Base-by-base conservation (phyloP, 352 stramenopile species). In the Phytophthora capsici region DNA sequence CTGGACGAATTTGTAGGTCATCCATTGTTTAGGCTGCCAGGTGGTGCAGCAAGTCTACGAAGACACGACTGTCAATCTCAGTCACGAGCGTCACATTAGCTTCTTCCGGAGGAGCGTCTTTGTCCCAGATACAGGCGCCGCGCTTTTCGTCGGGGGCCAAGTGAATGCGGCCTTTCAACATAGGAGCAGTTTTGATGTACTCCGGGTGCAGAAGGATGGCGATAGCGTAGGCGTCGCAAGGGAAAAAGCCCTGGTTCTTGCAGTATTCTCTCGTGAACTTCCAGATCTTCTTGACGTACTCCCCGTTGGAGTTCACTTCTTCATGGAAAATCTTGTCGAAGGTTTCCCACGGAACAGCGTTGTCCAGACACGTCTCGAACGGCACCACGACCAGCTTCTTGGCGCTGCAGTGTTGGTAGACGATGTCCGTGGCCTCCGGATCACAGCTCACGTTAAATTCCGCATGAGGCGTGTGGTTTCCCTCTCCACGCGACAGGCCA, bases 371-470 rank as follows among this genome's bases (percentile, higher is more conserved):
- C 13, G 83, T 91, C 73, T 95, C 86, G 63, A 91, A 86, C 12
- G 84, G 83, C 59, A 95, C 58, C 28, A 93, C 77, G 19, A 80
- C 55, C 20, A 93, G 69, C 63, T 93, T 85, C 19, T 78, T 71
- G 28, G 82, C 75, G 13, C 40, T 66, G 68, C 81, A 85, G 66
- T 93, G 78, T 65, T 88, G 60, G 41, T 88, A 84, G 22, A 93
- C 77, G 20, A 92, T 93, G 49, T 81, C 67, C 14, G 85, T 88
- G 1, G 87, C 87, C 63, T 95, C 87, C 6, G 87, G 87, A 63
- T 95, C 87, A 58, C 85, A 93, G 37, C 75, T 81, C 16, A 91
- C 82, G 64, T 95, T 95, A 57, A 92, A 95, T 61, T 95, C 87
- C 0, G 80, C 54, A 66, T 93, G 77, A 20, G 71, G 45, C 28